Base-by-base conservation (phyloP, 495 filamentous ascomycete genomes). In the Trichocladium uniseriatum region DNA sequence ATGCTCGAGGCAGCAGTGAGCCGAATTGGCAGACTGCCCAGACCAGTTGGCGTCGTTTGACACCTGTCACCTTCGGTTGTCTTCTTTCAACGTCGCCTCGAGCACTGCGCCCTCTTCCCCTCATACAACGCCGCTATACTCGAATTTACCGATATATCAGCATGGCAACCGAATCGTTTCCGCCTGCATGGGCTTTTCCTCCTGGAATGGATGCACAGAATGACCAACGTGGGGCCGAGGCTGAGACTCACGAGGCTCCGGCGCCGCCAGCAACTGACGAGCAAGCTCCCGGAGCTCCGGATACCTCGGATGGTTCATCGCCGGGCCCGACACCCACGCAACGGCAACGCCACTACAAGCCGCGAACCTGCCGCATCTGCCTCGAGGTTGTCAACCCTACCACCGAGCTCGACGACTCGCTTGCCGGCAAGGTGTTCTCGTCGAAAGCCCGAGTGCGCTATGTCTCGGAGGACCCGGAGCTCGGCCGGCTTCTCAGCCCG, bases 361-460 rank as follows among this genome's bases (percentile, higher is more conserved):
- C 83, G 20, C 80, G 89, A 38, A 83, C 78, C 46, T 98, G 92
- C 64, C 87, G 92, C 43, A 98, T 98, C 54, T 98, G 92, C 61
- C 73, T 95, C 39, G 92, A 96, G 53, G 81, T 74, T 1, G 87
- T 95, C 21, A 67, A 80, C 29, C 87, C 90, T 2, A 91, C 87
- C 10, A 83, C 82, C 55, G 76, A 88, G 37, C 70, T 82, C 42
- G 74, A 79, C 19, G 66, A 76, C 2, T 78, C 82, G 16, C 69
- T 74, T 51, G 57, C 86, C 13, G 78, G 79, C 1, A 74, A 75
- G 15, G 73, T 90, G 40, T 73, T 91, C 44, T 74, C 81, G 38
- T 67, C 76, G 22, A 57, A 64, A 45, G 71, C 84, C 14, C 77
- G 79, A 44, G 81, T 89, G 34, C 76, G 77, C 46, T 95, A 95